Evolutionary conservation across 768 basidiomycete species (phyloP).

Genomic region (Tephrocybe sp.): DNA sequence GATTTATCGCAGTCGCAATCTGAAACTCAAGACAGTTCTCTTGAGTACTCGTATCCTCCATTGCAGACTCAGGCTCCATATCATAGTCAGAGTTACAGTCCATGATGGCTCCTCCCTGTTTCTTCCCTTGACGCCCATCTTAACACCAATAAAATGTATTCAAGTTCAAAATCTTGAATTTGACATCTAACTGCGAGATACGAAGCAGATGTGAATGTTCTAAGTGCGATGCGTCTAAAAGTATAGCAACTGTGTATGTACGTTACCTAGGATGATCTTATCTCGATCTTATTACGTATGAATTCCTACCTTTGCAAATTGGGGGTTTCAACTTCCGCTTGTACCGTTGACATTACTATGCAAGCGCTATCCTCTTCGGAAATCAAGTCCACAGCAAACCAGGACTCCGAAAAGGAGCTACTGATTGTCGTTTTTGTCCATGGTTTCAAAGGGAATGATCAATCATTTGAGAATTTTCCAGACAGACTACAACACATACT

Average conservation of each 20-base stretch:
- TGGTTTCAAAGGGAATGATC: constrained; percentile 65
- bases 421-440: constrained; percentile 79
- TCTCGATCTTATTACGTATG: too few species aligned
- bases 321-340: too few species aligned
- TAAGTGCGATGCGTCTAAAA: too few species aligned
- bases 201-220: too few species aligned
- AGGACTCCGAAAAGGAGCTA: constrained; percentile 39
- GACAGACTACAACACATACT: constrained; percentile 76
- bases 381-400: constrained; percentile 18
- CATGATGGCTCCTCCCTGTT: constrained; percentile 12
- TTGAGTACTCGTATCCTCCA: constrained; percentile 33
- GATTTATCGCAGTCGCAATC: constrained; percentile 21
- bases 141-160: too few species aligned
- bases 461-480: constrained; percentile 79
- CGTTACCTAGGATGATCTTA: too few species aligned
- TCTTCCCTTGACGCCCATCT: neutral
- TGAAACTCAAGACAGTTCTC: constrained; percentile 16
- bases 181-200: too few species aligned
- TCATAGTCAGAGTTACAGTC: constrained; percentile 43
- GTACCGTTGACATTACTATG: too few species aligned
- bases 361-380: neutral
- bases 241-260: too few species aligned
- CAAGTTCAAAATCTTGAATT: too few species aligned
- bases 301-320: too few species aligned
- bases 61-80: constrained; percentile 59